Evolutionary conservation across 257 asterid genomes (phyloP).

Genomic region (Misopates orontium): DNA sequence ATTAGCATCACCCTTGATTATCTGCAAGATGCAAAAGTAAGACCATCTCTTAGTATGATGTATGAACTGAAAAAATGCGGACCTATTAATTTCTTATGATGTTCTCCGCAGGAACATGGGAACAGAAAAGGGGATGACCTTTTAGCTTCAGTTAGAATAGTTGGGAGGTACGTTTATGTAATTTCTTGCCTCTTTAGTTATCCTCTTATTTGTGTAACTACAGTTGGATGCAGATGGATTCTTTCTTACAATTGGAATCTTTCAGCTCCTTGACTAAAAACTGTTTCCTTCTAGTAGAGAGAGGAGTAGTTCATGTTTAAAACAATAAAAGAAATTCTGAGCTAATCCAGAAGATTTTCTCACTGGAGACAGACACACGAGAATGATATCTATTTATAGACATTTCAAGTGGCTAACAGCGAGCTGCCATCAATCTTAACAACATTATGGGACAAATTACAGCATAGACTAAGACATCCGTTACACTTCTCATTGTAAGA

Average conservation of each 20-base stretch:
- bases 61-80: conserved; percentile 10
- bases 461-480: neutral
- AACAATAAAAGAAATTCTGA: too few relatives aligned
- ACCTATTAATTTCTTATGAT: conserved; percentile 23
- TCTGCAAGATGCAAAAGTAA: conserved; percentile 82
- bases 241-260: neutral
- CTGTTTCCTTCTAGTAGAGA: conserved; percentile 11
- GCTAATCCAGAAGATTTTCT: neutral
- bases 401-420: conserved; percentile 1
- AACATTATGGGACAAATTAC: conserved; percentile 3
- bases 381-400: too few relatives aligned
- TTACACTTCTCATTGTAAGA: conserved; percentile 18
- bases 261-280: conserved; percentile 2
- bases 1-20: conserved; percentile 68
- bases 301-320: too few relatives aligned
- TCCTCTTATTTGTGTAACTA: conserved; percentile 6
- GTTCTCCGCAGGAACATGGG: conserved; percentile 67
- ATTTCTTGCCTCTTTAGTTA: conserved; percentile 6
- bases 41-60: conserved; percentile 24
- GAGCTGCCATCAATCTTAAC: conserved; percentile 6
- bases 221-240: conserved; percentile 8
- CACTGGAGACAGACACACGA: too few relatives aligned
- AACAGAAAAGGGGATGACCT: conserved; percentile 86
- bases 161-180: conserved; percentile 62
- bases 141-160: conserved; percentile 80